Percentiles rank a stretch among this genome's conserved stretches.
These are phyloP conservation scores for Sugiyamaella valdiviana DNA, from an alignment of 805 yeast species.

Conservation along the genomic window DNA sequence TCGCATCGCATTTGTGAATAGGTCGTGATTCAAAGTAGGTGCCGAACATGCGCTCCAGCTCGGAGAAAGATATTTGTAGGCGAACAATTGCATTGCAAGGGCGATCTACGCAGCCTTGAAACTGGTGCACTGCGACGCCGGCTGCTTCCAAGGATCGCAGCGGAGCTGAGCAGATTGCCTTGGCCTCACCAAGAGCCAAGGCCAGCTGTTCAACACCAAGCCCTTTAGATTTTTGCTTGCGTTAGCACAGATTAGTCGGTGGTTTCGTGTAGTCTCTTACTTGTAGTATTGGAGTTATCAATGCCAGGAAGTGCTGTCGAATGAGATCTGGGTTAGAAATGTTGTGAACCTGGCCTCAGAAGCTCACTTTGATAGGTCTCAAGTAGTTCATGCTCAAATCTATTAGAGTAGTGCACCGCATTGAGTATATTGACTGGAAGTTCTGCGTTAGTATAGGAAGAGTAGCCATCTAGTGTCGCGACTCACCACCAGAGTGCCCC, in stretches of 20 bases:
- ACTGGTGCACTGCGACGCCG: neutral
- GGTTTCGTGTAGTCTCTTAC: neutral
- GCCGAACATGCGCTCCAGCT: constrained; percentile 9
- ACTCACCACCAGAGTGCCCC: neutral
- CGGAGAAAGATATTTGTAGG: constrained; percentile 8
- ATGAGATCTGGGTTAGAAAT: neutral
- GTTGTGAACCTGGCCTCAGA: too few relatives aligned
- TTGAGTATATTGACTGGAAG: neutral
- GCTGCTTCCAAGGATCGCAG: constrained; percentile 5
- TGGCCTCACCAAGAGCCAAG: constrained; percentile 8
- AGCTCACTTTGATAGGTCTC: neutral
- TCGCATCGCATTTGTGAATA: constrained; percentile 2
- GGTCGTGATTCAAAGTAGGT: constrained; percentile 10
- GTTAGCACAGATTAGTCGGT: neutral
- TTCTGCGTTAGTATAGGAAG: neutral
- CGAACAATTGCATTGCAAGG: constrained; percentile 23
- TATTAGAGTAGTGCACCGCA: neutral
- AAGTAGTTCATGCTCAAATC: neutral
- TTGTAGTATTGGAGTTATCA: neutral
- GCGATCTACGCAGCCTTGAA: constrained; percentile 3
- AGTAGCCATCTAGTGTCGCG: neutral
- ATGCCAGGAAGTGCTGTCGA: neutral
- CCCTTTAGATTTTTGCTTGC: neutral
- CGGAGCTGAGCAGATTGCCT: constrained; percentile 15
- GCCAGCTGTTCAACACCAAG: constrained; percentile 8